These are phyloP conservation scores for Spathaspora gorwiae DNA, from an alignment of 805 yeast genomes.

Conservation along the genomic window DNA sequence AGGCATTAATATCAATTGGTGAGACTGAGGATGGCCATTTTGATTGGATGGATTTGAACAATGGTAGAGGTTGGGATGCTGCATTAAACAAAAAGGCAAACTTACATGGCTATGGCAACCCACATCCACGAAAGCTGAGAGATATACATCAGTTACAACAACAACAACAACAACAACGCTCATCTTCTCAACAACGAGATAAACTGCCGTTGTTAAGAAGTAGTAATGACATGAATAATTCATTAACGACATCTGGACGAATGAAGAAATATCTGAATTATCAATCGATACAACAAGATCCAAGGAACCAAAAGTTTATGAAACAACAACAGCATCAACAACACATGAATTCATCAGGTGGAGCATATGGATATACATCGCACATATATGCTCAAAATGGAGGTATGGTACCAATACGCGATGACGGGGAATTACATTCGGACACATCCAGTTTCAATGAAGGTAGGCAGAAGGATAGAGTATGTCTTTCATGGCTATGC, in stretches of 20 bases:
- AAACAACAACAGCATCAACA: slow-evolving; percentile 10
- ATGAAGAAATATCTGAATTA: slow-evolving; percentile 4
- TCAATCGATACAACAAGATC: slow-evolving; percentile 15
- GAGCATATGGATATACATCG: background rate
- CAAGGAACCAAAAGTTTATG: slow-evolving; percentile 13
- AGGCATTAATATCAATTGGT: slow-evolving; percentile 68
- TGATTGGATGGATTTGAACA: slow-evolving; percentile 97
- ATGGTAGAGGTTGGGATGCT: slow-evolving; percentile 95
- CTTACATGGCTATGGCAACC: slow-evolving; percentile 93
- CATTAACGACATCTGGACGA: slow-evolving; percentile 4
- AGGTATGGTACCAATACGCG: slow-evolving; percentile 24
- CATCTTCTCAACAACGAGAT: slow-evolving; percentile 7
- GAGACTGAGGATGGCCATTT: slow-evolving; percentile 80
- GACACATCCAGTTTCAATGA: slow-evolving; percentile 31
- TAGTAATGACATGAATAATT: slow-evolving; percentile 4
- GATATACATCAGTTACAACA: slow-evolving; percentile 16
- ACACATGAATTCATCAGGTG: slow-evolving; percentile 1
- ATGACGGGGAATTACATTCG: slow-evolving; percentile 36
- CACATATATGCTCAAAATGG: slow-evolving; percentile 20
- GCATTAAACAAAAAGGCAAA: slow-evolving; percentile 87
- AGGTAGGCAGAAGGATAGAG: slow-evolving; percentile 9
- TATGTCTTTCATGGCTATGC: slow-evolving; percentile 9
- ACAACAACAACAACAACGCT: slow-evolving; percentile 13
- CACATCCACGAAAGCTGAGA: slow-evolving; percentile 56
- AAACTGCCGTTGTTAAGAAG: slow-evolving; percentile 12